These are phyloP conservation scores for Aspergillus fijiensis DNA, from an alignment of 2,329 filamentous ascomycete species.

Conservation along the genomic window DNA sequence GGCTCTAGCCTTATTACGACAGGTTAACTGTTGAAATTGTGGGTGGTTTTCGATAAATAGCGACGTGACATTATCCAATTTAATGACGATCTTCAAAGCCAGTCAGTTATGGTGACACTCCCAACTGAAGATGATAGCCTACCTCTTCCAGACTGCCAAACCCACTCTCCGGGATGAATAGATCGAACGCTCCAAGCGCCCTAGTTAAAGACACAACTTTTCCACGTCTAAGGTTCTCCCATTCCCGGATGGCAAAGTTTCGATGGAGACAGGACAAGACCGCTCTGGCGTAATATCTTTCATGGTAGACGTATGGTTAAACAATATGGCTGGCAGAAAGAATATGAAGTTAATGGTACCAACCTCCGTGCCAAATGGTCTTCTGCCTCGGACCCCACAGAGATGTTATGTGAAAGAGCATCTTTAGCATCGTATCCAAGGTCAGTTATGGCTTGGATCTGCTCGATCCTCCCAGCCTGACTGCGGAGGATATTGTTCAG, in stretches of 20 bases:
- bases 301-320: background rate
- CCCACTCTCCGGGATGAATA: slow-evolving; percentile 77
- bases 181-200: slow-evolving; percentile 78
- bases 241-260: slow-evolving; percentile 73
- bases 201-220: slow-evolving; percentile 65
- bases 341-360: background rate
- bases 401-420: slow-evolving; percentile 67
- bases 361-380: slow-evolving; percentile 74
- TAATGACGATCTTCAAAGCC: slow-evolving; percentile 55
- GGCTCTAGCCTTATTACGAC: slow-evolving; percentile 65
- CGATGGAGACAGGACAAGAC: slow-evolving; percentile 79
- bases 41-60: slow-evolving; percentile 56
- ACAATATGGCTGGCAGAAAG: background rate
- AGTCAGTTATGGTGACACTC: slow-evolving; percentile 13
- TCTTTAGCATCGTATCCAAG: slow-evolving; percentile 89
- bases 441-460: slow-evolving; percentile 68
- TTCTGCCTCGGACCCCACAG: slow-evolving; percentile 58
- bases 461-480: slow-evolving; percentile 67
- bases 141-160: slow-evolving; percentile 74
- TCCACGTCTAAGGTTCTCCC: slow-evolving; percentile 59
- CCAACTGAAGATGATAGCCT: slow-evolving; percentile 24
- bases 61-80: slow-evolving; percentile 64
- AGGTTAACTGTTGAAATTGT: slow-evolving; percentile 56
- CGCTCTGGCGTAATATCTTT: slow-evolving; percentile 71
- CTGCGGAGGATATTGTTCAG: slow-evolving; percentile 70